Evolutionary conservation across 2,329 filamentous ascomycete species (phyloP).

Genomic region (Bertia moriformis): DNA sequence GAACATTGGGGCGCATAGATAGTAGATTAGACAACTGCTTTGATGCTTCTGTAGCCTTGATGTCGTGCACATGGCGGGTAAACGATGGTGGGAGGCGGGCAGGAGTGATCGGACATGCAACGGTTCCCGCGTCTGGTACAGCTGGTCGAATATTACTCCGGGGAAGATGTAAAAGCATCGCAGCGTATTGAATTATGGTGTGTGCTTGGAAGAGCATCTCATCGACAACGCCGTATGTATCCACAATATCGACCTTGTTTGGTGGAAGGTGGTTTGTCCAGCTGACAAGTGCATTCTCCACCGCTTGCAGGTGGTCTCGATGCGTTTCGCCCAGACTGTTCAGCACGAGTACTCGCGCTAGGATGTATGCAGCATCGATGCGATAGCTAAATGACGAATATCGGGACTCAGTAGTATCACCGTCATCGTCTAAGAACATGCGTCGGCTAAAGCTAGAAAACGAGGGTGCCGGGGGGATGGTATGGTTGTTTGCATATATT

Average conservation of each 20-base stretch:
- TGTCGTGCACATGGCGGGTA: slow-evolving; percentile 15
- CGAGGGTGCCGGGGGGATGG: neutral
- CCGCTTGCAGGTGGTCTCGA: slow-evolving; percentile 11
- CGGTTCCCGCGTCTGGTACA: slow-evolving; percentile 8
- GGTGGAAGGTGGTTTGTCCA: slow-evolving; percentile 48
- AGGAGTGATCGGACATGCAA: slow-evolving; percentile 11
- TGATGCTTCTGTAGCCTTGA: slow-evolving; percentile 18
- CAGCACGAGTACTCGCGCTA: slow-evolving; percentile 33
- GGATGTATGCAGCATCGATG: slow-evolving; percentile 45
- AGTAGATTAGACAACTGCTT: slow-evolving; percentile 14
- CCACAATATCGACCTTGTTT: slow-evolving; percentile 38
- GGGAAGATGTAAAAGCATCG: slow-evolving; percentile 22
- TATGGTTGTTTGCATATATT: neutral
- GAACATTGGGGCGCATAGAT: slow-evolving; percentile 14
- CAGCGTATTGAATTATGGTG: slow-evolving; percentile 29
- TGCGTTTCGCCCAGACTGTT: neutral
- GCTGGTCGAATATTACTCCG: neutral
- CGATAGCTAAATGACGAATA: slow-evolving; percentile 49
- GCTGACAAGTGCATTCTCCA: slow-evolving; percentile 45
- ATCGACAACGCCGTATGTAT: slow-evolving; percentile 39
- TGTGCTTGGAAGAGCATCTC: slow-evolving; percentile 55
- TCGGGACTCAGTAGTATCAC: slow-evolving; percentile 9
- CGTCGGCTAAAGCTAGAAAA: neutral
- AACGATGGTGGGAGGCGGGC: slow-evolving; percentile 13
- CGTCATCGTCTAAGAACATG: neutral